Evolutionary conservation across 768 basidiomycete genomes (phyloP).

Genomic region (Psilocybe sp.): DNA sequence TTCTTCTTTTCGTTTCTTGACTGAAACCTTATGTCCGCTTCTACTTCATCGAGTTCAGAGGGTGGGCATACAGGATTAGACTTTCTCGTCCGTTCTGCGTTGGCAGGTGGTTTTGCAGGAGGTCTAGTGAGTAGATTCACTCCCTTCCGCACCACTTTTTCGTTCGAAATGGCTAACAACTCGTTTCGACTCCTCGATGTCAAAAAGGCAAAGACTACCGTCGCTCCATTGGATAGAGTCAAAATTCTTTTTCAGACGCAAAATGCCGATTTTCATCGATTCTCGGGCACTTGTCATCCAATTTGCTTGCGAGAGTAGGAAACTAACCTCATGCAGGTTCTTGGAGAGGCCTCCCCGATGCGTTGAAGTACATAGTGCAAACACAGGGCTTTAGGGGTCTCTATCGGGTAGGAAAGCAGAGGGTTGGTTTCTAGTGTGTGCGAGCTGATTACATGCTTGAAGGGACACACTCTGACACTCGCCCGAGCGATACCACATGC

Average conservation of each 20-base stretch:
- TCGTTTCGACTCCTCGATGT: too few relatives aligned
- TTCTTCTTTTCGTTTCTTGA: too few relatives aligned
- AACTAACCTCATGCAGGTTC: constrained; percentile 1
- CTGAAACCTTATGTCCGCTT: neutral
- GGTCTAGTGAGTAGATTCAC: constrained; percentile 1
- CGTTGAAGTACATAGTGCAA: constrained; percentile 3
- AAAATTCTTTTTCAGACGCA: constrained; percentile 12
- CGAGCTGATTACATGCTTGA: neutral
- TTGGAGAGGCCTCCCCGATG: constrained; percentile 9
- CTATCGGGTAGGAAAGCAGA: constrained; percentile 4
- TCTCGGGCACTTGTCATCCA: constrained; percentile 1
- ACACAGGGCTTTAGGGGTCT: constrained; percentile 5
- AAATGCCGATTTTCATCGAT: constrained; percentile 4
- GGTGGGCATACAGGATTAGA: neutral
- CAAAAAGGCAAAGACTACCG: constrained; percentile 9
- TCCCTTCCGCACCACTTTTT: neutral
- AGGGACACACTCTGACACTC: constrained; percentile 9
- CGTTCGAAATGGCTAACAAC: too few relatives aligned
- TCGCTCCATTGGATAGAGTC: constrained; percentile 9
- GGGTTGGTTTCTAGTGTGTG: neutral
- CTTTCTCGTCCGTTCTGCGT: constrained; percentile 3
- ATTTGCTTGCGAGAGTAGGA: neutral
- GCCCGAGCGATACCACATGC: constrained; percentile 11
- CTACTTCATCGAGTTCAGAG: neutral
- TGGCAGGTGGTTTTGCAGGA: constrained; percentile 10